Conservation (phyloP, 805 yeast species). For the Candida xiaguanensis region DNA sequence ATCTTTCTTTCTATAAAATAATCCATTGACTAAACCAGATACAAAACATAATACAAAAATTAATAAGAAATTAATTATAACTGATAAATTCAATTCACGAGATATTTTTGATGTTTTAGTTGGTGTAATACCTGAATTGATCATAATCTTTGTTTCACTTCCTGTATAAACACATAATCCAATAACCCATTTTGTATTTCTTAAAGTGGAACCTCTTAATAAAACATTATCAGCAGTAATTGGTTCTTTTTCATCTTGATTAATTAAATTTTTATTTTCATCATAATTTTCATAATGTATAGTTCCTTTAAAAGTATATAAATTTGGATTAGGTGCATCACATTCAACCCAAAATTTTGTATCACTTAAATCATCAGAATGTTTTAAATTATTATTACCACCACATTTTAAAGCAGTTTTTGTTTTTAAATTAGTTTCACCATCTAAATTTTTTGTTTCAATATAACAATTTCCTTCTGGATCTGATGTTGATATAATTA, state of each 20-base stretch:
- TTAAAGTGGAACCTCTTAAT: conserved; percentile 66
- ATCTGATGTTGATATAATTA: conserved; percentile 63
- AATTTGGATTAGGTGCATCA: conserved; percentile 66
- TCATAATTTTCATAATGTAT: conserved; percentile 46
- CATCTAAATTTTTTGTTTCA: conserved; percentile 80
- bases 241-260: conserved; percentile 48
- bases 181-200: conserved; percentile 75
- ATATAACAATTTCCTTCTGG: conserved; percentile 68
- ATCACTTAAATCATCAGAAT: conserved; percentile 56
- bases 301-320: conserved; percentile 67
- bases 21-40: conserved; percentile 68
- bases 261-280: conserved; percentile 26
- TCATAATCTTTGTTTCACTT: conserved; percentile 68
- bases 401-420: conserved; percentile 55
- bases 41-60: conserved; percentile 64
- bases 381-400: conserved; percentile 40
- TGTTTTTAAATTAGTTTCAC: conserved; percentile 73
- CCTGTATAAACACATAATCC: conserved; percentile 79
- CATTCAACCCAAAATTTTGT: conserved; percentile 61
- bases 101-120: conserved; percentile 65
- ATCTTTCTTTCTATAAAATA: conserved; percentile 43
- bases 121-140: conserved; percentile 77
- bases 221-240: conserved; percentile 59
- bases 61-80: conserved; percentile 56
- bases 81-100: conserved; percentile 63